phyloP scores from a whole-genome alignment of 1,139 yeast species.

The Kodamaea alishanica region DNA sequence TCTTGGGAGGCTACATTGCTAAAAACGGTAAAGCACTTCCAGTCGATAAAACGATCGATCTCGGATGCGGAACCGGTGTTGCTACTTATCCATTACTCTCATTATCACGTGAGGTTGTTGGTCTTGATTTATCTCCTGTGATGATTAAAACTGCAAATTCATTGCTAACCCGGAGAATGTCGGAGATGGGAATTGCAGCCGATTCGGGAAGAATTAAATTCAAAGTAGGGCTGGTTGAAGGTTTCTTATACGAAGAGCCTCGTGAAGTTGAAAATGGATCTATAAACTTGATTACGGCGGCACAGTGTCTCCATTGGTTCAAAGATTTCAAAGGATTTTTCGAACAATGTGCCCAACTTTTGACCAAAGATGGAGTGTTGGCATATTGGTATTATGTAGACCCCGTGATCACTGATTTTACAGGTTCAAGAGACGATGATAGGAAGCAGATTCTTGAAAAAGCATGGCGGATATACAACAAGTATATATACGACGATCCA shows the following conservation, averaged over 20 bases:
- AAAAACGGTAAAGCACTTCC: conserved; percentile 13
- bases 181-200: conserved; percentile 26
- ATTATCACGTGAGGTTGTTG: conserved; percentile 28
- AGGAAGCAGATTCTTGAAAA: conserved; percentile 18
- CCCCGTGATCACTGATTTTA: conserved; percentile 34
- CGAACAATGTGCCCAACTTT: conserved; percentile 24
- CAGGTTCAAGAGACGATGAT: conserved; percentile 18
- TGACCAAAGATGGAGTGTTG: conserved; percentile 37
- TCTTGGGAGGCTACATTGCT: conserved; percentile 21
- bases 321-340: conserved; percentile 35
- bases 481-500: conserved; percentile 37
- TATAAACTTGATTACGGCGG: conserved; percentile 42
- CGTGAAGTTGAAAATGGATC: conserved; percentile 18
- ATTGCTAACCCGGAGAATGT: conserved; percentile 20
- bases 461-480: conserved; percentile 27
- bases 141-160: conserved; percentile 37
- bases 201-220: conserved; percentile 25
- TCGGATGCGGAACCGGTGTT: conserved; percentile 43
- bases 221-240: conserved; percentile 35
- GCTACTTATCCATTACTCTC: conserved; percentile 38
- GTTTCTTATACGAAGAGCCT: conserved; percentile 19
- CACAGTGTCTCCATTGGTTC: conserved; percentile 49
- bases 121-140: conserved; percentile 32
- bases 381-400: conserved; percentile 46
- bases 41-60: conserved; percentile 26